Percentiles rank a stretch among this genome's conserved stretches.
These are phyloP conservation scores for Microdochium bolleyi DNA, from an alignment of 2,329 filamentous ascomycete genomes.

Conservation along the genomic window DNA sequence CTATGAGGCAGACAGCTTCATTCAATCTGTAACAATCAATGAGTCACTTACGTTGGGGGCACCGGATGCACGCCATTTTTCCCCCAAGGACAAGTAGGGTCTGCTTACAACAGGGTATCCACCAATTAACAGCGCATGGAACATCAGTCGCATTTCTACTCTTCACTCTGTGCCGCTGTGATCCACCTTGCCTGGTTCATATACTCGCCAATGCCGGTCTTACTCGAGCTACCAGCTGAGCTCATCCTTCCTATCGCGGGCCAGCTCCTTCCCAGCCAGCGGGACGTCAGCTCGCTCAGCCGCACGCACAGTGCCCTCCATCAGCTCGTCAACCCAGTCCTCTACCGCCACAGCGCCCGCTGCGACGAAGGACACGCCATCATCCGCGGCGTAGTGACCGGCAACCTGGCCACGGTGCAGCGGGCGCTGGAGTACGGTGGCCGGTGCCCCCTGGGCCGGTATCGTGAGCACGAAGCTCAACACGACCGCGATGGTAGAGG, in stretches of 20 bases:
- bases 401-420: background rate
- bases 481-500: background rate
- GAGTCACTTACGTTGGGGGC: too few species aligned
- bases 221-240: background rate
- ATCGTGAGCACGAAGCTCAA: background rate
- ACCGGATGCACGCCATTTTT: too few species aligned
- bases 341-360: background rate
- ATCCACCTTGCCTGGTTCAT: too few species aligned
- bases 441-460: too few species aligned
- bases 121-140: too few species aligned
- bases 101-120: too few species aligned
- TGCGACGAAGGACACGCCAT: background rate
- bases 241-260: background rate
- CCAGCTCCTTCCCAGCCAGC: background rate
- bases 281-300: background rate
- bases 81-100: too few species aligned
- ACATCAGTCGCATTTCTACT: too few species aligned
- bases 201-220: too few species aligned
- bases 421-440: background rate
- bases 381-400: background rate
- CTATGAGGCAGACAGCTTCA: too few species aligned
- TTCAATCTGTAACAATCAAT: too few species aligned
- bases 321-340: background rate
- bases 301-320: background rate
- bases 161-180: too few species aligned